Evolutionary conservation across 768 basidiomycete genomes (phyloP).

Genomic region (Thelephora aurantiotincta): DNA sequence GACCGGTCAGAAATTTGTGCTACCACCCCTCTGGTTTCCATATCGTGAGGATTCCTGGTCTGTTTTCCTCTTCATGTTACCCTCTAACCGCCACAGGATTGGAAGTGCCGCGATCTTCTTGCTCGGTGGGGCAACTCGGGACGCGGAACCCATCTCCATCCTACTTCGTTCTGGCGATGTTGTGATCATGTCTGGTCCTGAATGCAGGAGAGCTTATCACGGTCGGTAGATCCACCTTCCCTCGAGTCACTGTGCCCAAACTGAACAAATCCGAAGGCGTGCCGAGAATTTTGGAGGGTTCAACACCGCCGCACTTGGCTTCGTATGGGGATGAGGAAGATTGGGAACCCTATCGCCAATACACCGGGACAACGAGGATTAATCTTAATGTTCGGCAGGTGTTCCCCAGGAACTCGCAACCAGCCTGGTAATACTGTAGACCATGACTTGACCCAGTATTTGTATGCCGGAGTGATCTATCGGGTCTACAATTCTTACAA

Average conservation of each 20-base stretch:
- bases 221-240: constrained; percentile 30
- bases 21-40: constrained; percentile 82
- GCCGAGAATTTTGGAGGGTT: constrained; percentile 75
- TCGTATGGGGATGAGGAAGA: constrained; percentile 18
- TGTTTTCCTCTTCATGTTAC: neutral
- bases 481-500: too few species aligned
- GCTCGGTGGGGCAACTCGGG: constrained; percentile 72
- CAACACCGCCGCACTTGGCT: constrained; percentile 50
- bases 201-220: constrained; percentile 81
- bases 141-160: constrained; percentile 64
- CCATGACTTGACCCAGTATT: too few species aligned
- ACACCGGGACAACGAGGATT: constrained; percentile 58
- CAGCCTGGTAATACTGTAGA: constrained; percentile 5
- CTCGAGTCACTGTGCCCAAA: neutral
- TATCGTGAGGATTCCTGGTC: constrained; percentile 49
- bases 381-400: constrained; percentile 91
- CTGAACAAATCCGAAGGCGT: constrained; percentile 35
- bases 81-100: constrained; percentile 33
- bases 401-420: constrained; percentile 56
- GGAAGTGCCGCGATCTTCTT: constrained; percentile 86
- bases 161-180: constrained; percentile 86
- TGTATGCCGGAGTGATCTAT: too few species aligned
- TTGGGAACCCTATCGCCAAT: constrained; percentile 52
- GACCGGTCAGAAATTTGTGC: constrained; percentile 92
- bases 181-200: constrained; percentile 84